Percentiles rank a stretch among this genome's conserved stretches.
phyloP scores from a whole-genome alignment of 2,329 filamentous ascomycete species.

The Aspergillus ustus region DNA sequence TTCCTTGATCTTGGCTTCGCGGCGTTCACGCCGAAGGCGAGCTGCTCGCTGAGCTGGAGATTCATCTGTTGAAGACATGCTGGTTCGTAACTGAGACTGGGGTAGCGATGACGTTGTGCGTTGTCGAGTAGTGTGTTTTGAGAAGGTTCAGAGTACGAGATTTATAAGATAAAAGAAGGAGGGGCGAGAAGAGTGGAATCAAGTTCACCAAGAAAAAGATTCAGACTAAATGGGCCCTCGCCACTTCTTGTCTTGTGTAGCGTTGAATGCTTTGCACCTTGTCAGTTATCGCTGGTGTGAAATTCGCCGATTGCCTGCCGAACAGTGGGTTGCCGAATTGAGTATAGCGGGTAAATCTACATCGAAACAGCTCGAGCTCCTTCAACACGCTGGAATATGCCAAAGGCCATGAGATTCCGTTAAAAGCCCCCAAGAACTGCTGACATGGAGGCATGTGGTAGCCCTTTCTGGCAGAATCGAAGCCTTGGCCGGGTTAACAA shows the following conservation, averaged over 20 bases:
- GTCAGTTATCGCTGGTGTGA: background rate
- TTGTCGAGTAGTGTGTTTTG: background rate
- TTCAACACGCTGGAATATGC: background rate
- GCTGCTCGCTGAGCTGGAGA: slow-evolving; percentile 57
- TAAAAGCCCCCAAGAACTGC: too few relatives aligned
- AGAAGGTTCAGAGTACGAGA: background rate
- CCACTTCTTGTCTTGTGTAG: background rate
- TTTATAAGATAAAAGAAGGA: background rate
- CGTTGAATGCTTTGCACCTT: background rate
- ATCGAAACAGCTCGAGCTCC: background rate
- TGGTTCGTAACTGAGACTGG: background rate
- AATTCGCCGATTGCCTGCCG: slow-evolving; percentile 12
- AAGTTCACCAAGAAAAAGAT: background rate
- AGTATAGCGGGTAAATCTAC: slow-evolving; percentile 14
- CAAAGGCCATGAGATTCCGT: too few relatives aligned
- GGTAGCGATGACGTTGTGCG: slow-evolving; percentile 15
- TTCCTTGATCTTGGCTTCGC: slow-evolving; percentile 65
- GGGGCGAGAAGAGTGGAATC: background rate
- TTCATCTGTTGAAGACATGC: slow-evolving; percentile 47
- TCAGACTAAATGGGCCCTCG: background rate
- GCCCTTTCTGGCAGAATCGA: too few relatives aligned
- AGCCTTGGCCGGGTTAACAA: too few relatives aligned
- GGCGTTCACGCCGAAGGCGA: slow-evolving; percentile 65
- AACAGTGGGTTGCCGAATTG: slow-evolving; percentile 7
- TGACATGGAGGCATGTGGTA: too few relatives aligned